Evolutionary conservation across 2,329 filamentous ascomycete genomes (phyloP).

Genomic region (Colletotrichum higginsianum): DNA sequence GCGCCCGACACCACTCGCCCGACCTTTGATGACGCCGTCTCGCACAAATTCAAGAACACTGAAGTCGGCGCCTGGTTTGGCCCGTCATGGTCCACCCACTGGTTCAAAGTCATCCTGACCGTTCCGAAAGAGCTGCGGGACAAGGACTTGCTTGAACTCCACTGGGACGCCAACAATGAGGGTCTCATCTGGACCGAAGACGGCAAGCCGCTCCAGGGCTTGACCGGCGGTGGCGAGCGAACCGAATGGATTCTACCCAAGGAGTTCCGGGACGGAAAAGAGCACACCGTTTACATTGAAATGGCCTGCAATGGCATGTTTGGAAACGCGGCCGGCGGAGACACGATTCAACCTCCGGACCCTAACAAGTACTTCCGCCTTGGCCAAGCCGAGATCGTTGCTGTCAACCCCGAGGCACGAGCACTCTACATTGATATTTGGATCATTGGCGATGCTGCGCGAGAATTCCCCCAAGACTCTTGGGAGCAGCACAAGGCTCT

Average conservation of each 20-base stretch:
- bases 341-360: conserved; percentile 89
- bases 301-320: conserved; percentile 99
- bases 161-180: conserved; percentile 96
- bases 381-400: conserved; percentile 85
- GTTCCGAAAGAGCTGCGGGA: conserved; percentile 80
- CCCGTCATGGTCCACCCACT: conserved; percentile 97
- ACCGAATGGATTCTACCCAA: conserved; percentile 92
- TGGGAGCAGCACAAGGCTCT: conserved; percentile 92
- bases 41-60: conserved; percentile 81
- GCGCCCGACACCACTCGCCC: conserved; percentile 85
- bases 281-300: conserved; percentile 94
- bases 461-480: conserved; percentile 90
- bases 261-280: conserved; percentile 84
- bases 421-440: conserved; percentile 93
- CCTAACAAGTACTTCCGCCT: conserved; percentile 88
- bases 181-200: conserved; percentile 94
- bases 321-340: conserved; percentile 88
- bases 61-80: conserved; percentile 86
- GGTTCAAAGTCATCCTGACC: conserved; percentile 89
- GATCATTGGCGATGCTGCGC: conserved; percentile 93
- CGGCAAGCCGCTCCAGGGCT: conserved; percentile 90
- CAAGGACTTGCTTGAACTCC: conserved; percentile 90
- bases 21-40: conserved; percentile 86
- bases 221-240: conserved; percentile 91
- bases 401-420: conserved; percentile 88